Percentiles rank a stretch among this genome's conserved stretches.
phyloP scores from a whole-genome alignment of 345 rosid genomes.

The Euphorbia tirucalli region DNA sequence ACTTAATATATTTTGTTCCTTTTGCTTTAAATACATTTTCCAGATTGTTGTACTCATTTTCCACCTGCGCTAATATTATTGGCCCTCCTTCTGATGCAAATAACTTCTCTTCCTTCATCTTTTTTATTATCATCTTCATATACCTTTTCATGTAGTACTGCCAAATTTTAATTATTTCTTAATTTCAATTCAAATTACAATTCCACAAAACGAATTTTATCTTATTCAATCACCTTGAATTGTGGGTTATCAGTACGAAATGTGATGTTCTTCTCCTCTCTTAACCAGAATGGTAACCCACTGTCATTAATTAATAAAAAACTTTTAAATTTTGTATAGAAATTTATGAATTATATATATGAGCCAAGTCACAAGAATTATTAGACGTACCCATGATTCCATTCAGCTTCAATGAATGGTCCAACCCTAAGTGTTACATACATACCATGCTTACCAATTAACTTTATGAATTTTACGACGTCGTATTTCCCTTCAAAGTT shows the following conservation, averaged over 20 bases:
- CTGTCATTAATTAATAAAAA: constrained; percentile 28
- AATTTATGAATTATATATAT: too few relatives aligned
- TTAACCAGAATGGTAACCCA: constrained; percentile 89
- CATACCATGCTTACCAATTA: constrained; percentile 52
- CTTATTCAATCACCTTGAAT: constrained; percentile 62
- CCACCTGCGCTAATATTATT: constrained; percentile 69
- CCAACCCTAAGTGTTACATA: constrained; percentile 69
- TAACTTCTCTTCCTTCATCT: constrained; percentile 46
- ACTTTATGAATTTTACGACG: constrained; percentile 70
- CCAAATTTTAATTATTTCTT: too few relatives aligned
- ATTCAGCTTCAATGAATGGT: constrained; percentile 93
- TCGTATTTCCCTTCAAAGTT: constrained; percentile 69
- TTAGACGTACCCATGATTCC: constrained; percentile 85
- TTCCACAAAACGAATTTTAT: too few relatives aligned
- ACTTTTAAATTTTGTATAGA: too few relatives aligned
- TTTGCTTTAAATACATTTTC: constrained; percentile 53
- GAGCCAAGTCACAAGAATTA: too few relatives aligned
- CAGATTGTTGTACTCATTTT: constrained; percentile 79
- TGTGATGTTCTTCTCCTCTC: constrained; percentile 61
- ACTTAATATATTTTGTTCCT: constrained; percentile 59
- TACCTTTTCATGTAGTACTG: constrained; percentile 60
- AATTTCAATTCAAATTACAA: too few relatives aligned
- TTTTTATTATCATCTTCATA: constrained; percentile 37
- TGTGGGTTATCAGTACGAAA: constrained; percentile 75
- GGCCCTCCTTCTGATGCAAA: constrained; percentile 84